These are phyloP conservation scores for Trematosphaeria pertusa DNA, from an alignment of 2,329 filamentous ascomycete species.

Conservation along the genomic window DNA sequence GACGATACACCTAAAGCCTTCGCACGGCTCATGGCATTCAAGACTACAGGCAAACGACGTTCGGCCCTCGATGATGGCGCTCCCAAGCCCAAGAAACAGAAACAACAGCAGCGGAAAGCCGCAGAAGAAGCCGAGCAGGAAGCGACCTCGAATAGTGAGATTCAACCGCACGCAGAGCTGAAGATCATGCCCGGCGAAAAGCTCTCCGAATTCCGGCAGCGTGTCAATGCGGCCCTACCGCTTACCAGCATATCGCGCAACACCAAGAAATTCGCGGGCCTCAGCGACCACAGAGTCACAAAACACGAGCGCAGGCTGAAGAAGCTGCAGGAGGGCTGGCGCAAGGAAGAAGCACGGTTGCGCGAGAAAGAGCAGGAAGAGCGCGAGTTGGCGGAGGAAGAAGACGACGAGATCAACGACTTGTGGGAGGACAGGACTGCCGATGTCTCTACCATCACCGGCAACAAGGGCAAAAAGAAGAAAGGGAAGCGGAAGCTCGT, in stretches of 20 bases:
- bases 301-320: conserved; percentile 83
- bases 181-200: conserved; percentile 85
- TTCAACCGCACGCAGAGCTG: conserved; percentile 49
- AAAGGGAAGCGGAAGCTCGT: conserved; percentile 60
- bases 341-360: conserved; percentile 60
- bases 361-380: conserved; percentile 82
- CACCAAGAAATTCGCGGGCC: conserved; percentile 68
- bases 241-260: conserved; percentile 69
- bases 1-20: conserved; percentile 93
- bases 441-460: conserved; percentile 62
- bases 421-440: conserved; percentile 68
- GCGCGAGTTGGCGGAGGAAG: conserved; percentile 69
- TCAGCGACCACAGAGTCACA: conserved; percentile 72
- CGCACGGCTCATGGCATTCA: conserved; percentile 79
- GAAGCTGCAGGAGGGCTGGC: conserved; percentile 65
- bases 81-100: conserved; percentile 59
- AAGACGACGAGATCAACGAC: conserved; percentile 68
- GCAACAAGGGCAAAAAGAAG: conserved; percentile 60
- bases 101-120: conserved; percentile 30
- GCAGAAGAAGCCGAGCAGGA: conserved; percentile 17
- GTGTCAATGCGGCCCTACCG: conserved; percentile 85
- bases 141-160: conserved; percentile 28
- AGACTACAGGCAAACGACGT: conserved; percentile 61
- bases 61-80: conserved; percentile 76
- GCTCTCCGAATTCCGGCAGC: conserved; percentile 78